Evolutionary conservation across 148 eudicot genomes (phyloP), one percentile per base, ranked within the genome.

Genomic region (Limonium bicolor): DNA sequence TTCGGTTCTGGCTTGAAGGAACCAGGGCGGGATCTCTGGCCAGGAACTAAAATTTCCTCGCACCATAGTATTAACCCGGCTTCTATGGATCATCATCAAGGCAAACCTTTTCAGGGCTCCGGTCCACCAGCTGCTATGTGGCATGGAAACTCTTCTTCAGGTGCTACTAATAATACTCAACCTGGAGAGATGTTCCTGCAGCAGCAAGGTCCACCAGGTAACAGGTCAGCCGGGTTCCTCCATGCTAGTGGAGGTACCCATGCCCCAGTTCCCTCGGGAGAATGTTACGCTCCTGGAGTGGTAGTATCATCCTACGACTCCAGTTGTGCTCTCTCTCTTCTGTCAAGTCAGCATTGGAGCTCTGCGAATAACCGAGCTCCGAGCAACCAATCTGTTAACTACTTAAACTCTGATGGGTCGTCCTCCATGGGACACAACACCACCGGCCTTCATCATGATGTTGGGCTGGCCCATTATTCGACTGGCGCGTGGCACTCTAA

Each of bases 261-360:
- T 48, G 35, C 61, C 40, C 42, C 15, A 7, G 44, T 72, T 27
- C 62, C 94, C 55, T 60, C 74, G 2, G 81, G 80, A 60, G 78
- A 72, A 65, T 71, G 77, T 54, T 68, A 58, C 61, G 56, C 65
- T n/a, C n/a, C n/a, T 21, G 80, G 76, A 37, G 76, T 64, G n/a
- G n/a, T n/a, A n/a, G n/a, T n/a, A n/a, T n/a, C n/a, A n/a, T n/a
- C n/a, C 53, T 42, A 70, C 11, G 76, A 71, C 63, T 71, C 86
- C 27, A 57, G 58, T 67, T 61, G 94, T 88, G 96, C 94, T 88
- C 94, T 83, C 96, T 88, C 96, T 88, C 94, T 88, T 88, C 96
- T 88, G 96, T 88, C 96, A 88, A 80, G 62, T 68, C 86, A 77
- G 59, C 64, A 80, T 50, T 76, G 90, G 80, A 70, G 59, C 74